Base-by-base conservation (phyloP, 73 alveolate species). In the Tetrahymena malaccensis region DNA sequence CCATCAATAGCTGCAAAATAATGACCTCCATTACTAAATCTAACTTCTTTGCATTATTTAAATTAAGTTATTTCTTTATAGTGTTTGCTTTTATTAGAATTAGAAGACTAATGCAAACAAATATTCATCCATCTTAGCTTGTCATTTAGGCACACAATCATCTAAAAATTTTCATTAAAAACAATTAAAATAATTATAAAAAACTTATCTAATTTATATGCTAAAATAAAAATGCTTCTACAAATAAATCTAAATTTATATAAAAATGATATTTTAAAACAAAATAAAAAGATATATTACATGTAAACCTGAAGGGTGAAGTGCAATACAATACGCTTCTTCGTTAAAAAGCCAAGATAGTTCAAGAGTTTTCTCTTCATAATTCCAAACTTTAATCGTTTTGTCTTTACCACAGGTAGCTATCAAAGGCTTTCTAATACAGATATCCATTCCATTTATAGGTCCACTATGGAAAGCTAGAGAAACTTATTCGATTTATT, bases 361-460 rank as follows among this genome's bases (percentile, higher is more conserved):
- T 96, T 99, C 99, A 85, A 99, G 99, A 85, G 97, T 97, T 96
- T 98, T 97, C 96, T 98, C 98, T 94, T 96, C 98, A 94, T 98
- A 99, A 97, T 99, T 99, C 99, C 99, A 99, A 19, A 99, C 98
- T 34, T 99, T 96, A 17, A 99, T 99, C 38, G 99, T 98, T 96
- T 99, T 99, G 97, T 99, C 99, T 35, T 97, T 96, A 58, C 99
- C 98, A 96, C 99, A 99, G 38, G 99, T 99, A 85, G 98, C 99
- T 35, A 99, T 98, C 85, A 99, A 96, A 5, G 99, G 99, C 97
- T 99, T 99, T 96, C 99, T 97, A 21, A 99, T 98, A 94, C 99
- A 99, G 37, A 98, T 98, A 94, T 99, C 99, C 97, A 99, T 94
- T 17, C 99, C 99, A 43, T 96, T 96, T 83, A 98, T 97, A n/a